phyloP scores from a whole-genome alignment of 352 stramenopile species.

The Phytophthora pseudosyringae region DNA sequence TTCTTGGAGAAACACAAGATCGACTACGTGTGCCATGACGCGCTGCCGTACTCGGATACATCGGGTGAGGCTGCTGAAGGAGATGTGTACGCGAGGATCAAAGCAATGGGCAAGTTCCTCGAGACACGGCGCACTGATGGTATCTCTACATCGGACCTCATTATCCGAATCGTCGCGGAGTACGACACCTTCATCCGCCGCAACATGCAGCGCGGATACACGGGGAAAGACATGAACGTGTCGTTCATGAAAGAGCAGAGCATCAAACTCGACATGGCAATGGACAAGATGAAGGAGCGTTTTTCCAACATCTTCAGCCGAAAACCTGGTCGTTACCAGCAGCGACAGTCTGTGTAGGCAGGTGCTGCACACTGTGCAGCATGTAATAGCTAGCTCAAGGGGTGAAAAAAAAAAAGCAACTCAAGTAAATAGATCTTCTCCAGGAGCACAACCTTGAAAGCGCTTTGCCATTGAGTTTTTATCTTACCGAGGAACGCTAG shows the following conservation, averaged over 20 bases:
- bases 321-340: slow-evolving; percentile 15
- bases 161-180: slow-evolving; percentile 91
- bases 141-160: slow-evolving; percentile 91
- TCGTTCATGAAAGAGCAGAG: slow-evolving; percentile 84
- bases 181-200: slow-evolving; percentile 93
- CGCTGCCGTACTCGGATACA: slow-evolving; percentile 82
- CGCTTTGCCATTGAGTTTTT: background rate
- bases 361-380: background rate
- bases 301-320: slow-evolving; percentile 32
- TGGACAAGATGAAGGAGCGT: slow-evolving; percentile 60
- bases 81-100: slow-evolving; percentile 88
- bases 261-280: slow-evolving; percentile 88
- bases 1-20: slow-evolving; percentile 88
- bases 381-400: background rate
- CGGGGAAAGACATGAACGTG: slow-evolving; percentile 93
- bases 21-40: slow-evolving; percentile 90
- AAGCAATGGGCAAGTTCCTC: slow-evolving; percentile 88
- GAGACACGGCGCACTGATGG: slow-evolving; percentile 86
- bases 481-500: background rate
- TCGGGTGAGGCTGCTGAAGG: slow-evolving; percentile 77
- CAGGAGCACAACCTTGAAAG: slow-evolving; percentile 2
- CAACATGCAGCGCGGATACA: slow-evolving; percentile 89
- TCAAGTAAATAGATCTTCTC: background rate
- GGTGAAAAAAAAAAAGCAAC: background rate
- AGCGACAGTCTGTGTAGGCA: slow-evolving; percentile 31